phyloP scores from a whole-genome alignment of 2,329 filamentous ascomycete genomes.

The Sporothrix pseudoabietina region DNA sequence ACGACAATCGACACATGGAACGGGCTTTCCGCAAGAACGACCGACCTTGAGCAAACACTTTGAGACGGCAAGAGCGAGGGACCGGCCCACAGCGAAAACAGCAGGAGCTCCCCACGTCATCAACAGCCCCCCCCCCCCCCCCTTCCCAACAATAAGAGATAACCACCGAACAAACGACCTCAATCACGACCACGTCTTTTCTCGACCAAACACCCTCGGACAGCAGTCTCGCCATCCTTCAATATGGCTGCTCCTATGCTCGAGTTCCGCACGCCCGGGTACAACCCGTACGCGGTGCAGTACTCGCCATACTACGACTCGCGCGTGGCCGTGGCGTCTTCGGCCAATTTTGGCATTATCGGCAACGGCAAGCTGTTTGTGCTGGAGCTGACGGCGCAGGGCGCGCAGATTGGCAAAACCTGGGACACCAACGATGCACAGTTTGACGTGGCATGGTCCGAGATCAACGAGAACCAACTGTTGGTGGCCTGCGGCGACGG shows the following conservation, averaged over 20 bases:
- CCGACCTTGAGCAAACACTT: neutral
- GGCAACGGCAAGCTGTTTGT: conserved; percentile 91
- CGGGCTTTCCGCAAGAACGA: neutral
- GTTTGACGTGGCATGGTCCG: conserved; percentile 93
- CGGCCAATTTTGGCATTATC: conserved; percentile 96
- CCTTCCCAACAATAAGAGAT: neutral
- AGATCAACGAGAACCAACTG: conserved; percentile 93
- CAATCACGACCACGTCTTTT: neutral
- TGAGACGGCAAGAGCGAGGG: neutral
- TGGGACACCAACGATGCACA: conserved; percentile 94
- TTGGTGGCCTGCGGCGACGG: conserved; percentile 89
- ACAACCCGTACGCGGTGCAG: conserved; percentile 94
- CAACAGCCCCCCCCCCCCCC: neutral
- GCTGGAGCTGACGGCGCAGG: conserved; percentile 77
- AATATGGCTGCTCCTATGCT: conserved; percentile 63
- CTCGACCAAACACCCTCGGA: neutral
- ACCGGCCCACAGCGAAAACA: neutral
- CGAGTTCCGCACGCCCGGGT: conserved; percentile 90
- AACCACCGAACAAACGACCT: neutral
- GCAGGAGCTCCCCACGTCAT: conserved; percentile 1
- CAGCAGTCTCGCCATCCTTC: neutral
- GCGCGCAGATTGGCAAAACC: conserved; percentile 83
- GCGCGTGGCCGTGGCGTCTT: conserved; percentile 82
- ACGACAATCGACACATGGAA: neutral
- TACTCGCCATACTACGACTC: conserved; percentile 99